Evolutionary conservation across 352 stramenopile species (phyloP).

Genomic region (Stramenopiles sp.): DNA sequence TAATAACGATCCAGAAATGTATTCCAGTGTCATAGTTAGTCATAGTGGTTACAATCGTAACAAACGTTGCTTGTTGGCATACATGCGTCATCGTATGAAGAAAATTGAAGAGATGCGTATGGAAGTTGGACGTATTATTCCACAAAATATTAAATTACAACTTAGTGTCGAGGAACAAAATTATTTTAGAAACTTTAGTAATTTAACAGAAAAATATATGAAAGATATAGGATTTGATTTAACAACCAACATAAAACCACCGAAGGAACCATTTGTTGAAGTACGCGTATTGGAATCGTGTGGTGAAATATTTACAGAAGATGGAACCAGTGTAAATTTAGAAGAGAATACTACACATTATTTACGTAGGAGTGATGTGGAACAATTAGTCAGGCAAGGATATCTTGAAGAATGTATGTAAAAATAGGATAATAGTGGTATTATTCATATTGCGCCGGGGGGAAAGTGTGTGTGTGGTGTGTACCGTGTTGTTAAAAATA

Average conservation of each 20-base stretch:
- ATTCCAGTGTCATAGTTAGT: background rate
- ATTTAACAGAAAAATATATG: background rate
- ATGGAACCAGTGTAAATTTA: background rate
- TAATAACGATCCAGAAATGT: background rate
- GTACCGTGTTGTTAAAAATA: no score
- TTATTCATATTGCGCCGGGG: no score
- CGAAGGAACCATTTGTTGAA: background rate
- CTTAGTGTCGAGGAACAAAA: background rate
- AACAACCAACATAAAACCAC: background rate
- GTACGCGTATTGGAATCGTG: background rate
- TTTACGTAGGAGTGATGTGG: background rate
- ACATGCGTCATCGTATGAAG: background rate
- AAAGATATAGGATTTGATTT: background rate
- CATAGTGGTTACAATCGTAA: background rate
- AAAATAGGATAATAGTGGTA: no score
- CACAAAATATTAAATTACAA: background rate
- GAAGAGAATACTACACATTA: background rate
- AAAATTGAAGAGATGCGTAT: background rate
- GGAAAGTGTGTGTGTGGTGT: no score
- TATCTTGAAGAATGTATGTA: no score
- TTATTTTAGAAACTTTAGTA: background rate
- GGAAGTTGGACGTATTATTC: background rate
- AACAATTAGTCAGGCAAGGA: background rate
- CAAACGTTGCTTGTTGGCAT: background rate
- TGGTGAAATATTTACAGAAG: background rate